Percentiles rank a stretch among this genome's conserved stretches.
phyloP scores from a whole-genome alignment of 2,329 filamentous ascomycete species.

The Lecanicillium sp. region DNA sequence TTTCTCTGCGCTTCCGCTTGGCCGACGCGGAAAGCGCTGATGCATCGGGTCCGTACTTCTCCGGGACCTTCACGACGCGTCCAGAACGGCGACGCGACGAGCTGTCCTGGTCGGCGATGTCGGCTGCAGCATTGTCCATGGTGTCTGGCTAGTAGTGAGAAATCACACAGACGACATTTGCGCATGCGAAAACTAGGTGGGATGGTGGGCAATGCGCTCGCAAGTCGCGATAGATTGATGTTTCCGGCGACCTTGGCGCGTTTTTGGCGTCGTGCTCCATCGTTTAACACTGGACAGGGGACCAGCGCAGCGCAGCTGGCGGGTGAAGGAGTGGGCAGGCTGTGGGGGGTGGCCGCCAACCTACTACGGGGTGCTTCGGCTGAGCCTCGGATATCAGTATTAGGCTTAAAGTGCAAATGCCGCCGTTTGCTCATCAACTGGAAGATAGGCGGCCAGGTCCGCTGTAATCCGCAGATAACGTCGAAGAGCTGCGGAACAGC shows the following conservation, averaged over 20 bases:
- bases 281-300: neutral
- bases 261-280: conserved; percentile 11
- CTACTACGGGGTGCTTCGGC: too few relatives aligned
- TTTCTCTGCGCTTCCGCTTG: conserved; percentile 52
- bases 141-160: conserved; percentile 33
- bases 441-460: too few relatives aligned
- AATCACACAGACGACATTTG: conserved; percentile 11
- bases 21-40: conserved; percentile 29
- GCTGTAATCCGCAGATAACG: too few relatives aligned
- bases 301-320: neutral
- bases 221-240: conserved; percentile 15
- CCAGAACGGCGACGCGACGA: conserved; percentile 57
- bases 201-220: conserved; percentile 19
- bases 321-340: neutral
- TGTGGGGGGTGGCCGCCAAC: too few relatives aligned
- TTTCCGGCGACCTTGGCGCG: conserved; percentile 20
- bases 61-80: conserved; percentile 54
- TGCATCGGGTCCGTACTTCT: conserved; percentile 49
- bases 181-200: conserved; percentile 10
- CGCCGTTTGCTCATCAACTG: too few relatives aligned
- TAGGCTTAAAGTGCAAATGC: too few relatives aligned
- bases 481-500: too few relatives aligned
- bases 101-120: conserved; percentile 41
- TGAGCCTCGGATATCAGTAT: too few relatives aligned
- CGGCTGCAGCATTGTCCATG: conserved; percentile 47